These are phyloP conservation scores for Papiliotrema laurentii DNA, from an alignment of 1,284 basidiomycete genomes.

Conservation along the genomic window DNA sequence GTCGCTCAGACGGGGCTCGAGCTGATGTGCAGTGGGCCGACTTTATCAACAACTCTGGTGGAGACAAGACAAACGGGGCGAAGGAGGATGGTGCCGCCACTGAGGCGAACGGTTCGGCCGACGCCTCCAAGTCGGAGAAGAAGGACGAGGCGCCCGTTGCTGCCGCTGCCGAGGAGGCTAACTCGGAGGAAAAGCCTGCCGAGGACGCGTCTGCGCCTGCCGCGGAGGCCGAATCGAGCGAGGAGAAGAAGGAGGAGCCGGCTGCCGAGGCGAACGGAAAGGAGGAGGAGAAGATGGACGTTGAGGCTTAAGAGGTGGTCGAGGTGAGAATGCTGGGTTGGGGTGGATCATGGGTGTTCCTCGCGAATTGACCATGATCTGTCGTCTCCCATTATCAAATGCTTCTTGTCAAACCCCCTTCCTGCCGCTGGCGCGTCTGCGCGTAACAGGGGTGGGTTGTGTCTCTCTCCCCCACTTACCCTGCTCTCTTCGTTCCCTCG, in stretches of 20 bases:
- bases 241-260: slow-evolving; percentile 4
- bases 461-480: too few relatives aligned
- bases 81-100: too few relatives aligned
- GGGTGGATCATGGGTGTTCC: too few relatives aligned
- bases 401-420: too few relatives aligned
- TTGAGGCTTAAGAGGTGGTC: slow-evolving; percentile 9
- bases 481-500: too few relatives aligned
- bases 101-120: too few relatives aligned
- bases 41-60: slow-evolving; percentile 22
- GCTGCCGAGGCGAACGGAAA: slow-evolving; percentile 4
- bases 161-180: slow-evolving; percentile 10
- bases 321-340: too few relatives aligned
- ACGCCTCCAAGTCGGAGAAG: slow-evolving; percentile 1
- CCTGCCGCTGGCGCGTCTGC: too few relatives aligned
- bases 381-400: too few relatives aligned
- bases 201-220: slow-evolving; percentile 8
- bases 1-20: neutral
- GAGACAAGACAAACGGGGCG: slow-evolving; percentile 50
- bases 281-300: slow-evolving; percentile 16
- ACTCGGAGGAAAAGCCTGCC: slow-evolving; percentile 17
- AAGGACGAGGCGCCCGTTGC: slow-evolving; percentile 5
- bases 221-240: neutral
- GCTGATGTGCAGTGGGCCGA: slow-evolving; percentile 17
- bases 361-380: too few relatives aligned
- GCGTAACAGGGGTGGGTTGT: too few relatives aligned